Conservation (phyloP, 805 yeast genomes). For the Wickerhamiella azymoides region DNA sequence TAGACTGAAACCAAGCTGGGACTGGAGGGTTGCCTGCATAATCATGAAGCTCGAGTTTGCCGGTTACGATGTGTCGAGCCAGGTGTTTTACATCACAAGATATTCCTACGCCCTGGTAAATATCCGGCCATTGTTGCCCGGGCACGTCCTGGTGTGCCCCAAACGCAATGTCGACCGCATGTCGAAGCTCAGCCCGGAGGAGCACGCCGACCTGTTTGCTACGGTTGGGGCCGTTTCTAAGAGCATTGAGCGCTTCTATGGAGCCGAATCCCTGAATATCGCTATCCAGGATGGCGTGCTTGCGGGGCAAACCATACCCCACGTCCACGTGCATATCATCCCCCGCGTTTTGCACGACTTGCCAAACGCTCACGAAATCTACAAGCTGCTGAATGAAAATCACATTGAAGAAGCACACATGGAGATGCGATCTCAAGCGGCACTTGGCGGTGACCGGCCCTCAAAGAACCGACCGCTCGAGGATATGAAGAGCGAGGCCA, state of each 20-base stretch:
- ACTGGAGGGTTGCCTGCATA: background rate
- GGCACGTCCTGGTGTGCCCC: conserved; percentile 86
- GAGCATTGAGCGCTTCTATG: conserved; percentile 50
- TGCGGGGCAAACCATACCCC: conserved; percentile 95
- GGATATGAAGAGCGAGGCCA: conserved; percentile 63
- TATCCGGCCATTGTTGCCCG: conserved; percentile 82
- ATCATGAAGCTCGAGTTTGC: conserved; percentile 18
- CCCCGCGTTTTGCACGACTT: conserved; percentile 54
- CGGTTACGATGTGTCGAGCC: conserved; percentile 23
- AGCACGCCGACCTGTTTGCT: conserved; percentile 57
- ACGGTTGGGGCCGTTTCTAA: conserved; percentile 58
- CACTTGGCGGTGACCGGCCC: conserved; percentile 31
- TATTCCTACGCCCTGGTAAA: conserved; percentile 78
- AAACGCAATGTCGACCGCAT: conserved; percentile 51
- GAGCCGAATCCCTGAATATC: conserved; percentile 73
- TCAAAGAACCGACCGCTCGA: conserved; percentile 48
- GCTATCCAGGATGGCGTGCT: conserved; percentile 95
- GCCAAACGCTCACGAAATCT: conserved; percentile 61
- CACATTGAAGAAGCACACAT: conserved; percentile 36
- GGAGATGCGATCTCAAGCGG: conserved; percentile 21
- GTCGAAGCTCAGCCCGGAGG: conserved; percentile 57
- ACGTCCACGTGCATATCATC: conserved; percentile 83
- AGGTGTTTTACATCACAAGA: conserved; percentile 38
- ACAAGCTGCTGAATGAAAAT: conserved; percentile 43
- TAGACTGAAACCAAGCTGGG: background rate